These are phyloP conservation scores for Coniochaeta sp. DNA, from an alignment of 2,329 filamentous ascomycete species.

Conservation along the genomic window DNA sequence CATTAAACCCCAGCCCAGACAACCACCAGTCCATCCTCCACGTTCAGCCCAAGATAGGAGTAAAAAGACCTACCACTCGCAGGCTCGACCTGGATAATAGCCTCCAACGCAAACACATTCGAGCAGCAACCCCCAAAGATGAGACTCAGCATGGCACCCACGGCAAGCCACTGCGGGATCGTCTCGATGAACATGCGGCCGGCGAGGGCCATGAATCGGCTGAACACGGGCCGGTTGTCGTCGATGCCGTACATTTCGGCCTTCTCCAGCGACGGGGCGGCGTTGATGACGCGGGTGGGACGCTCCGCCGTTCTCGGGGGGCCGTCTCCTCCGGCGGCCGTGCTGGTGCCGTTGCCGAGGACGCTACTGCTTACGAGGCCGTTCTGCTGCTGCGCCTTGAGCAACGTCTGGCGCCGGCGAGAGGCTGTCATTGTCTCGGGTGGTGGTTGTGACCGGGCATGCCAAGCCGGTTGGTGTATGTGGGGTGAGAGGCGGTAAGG, in stretches of 20 bases:
- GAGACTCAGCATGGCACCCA: conserved; percentile 65
- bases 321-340: conserved; percentile 12
- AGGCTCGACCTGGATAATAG: conserved; percentile 88
- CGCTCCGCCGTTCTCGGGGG: conserved; percentile 16
- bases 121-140: conserved; percentile 73
- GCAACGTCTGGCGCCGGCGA: conserved; percentile 19
- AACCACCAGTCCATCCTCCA: not conserved
- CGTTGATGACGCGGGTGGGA: conserved; percentile 45
- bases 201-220: conserved; percentile 41
- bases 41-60: not conserved
- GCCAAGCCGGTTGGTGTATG: not conserved
- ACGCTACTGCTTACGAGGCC: conserved; percentile 18
- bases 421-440: conserved; percentile 17
- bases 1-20: not conserved
- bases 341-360: conserved; percentile 19
- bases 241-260: conserved; percentile 48
- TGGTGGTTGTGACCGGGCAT: conserved; percentile 9
- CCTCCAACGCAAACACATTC: conserved; percentile 91
- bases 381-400: conserved; percentile 18
- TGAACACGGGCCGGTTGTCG: conserved; percentile 41
- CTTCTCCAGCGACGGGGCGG: conserved; percentile 45
- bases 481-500: not conserved
- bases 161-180: conserved; percentile 56
- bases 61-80: conserved; percentile 57
- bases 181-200: conserved; percentile 49